Conservation (phyloP, 495 filamentous ascomycete genomes). For the Chlorociboria aeruginascens region DNA sequence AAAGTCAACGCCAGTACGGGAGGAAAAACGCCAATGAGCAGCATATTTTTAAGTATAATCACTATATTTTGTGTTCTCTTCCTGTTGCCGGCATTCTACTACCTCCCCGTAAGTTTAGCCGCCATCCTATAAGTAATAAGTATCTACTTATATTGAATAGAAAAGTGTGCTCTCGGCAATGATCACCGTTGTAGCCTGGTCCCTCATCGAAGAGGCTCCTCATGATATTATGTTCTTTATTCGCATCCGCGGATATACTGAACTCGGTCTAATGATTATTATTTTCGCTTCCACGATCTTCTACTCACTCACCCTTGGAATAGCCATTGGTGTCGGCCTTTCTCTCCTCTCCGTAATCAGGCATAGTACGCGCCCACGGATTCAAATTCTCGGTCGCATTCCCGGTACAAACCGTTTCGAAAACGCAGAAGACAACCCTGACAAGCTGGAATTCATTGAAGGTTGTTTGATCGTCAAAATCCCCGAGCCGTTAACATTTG, state of each 20-base stretch:
- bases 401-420: conserved; percentile 75
- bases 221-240: conserved; percentile 86
- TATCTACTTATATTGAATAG: conserved; percentile 32
- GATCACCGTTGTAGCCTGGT: conserved; percentile 92
- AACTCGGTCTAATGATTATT: conserved; percentile 74
- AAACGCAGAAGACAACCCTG: conserved; percentile 71
- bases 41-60: conserved; percentile 69
- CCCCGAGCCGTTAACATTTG: conserved; percentile 91
- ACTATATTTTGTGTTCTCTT: conserved; percentile 70
- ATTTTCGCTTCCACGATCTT: conserved; percentile 92
- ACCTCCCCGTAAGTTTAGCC: conserved; percentile 60
- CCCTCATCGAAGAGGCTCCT: conserved; percentile 88
- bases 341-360: conserved; percentile 82
- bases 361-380: conserved; percentile 80
- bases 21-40: conserved; percentile 85
- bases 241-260: conserved; percentile 69
- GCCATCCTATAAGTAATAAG: neutral
- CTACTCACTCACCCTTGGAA: conserved; percentile 74
- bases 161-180: conserved; percentile 90
- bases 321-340: conserved; percentile 78
- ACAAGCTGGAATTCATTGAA: conserved; percentile 75
- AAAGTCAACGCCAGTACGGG: conserved; percentile 91
- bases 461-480: conserved; percentile 94
- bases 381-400: conserved; percentile 90
- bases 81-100: conserved; percentile 85